These are phyloP conservation scores for Melanopsichium pennsylvanicum DNA, from an alignment of 1,284 basidiomycete genomes.

Conservation along the genomic window DNA sequence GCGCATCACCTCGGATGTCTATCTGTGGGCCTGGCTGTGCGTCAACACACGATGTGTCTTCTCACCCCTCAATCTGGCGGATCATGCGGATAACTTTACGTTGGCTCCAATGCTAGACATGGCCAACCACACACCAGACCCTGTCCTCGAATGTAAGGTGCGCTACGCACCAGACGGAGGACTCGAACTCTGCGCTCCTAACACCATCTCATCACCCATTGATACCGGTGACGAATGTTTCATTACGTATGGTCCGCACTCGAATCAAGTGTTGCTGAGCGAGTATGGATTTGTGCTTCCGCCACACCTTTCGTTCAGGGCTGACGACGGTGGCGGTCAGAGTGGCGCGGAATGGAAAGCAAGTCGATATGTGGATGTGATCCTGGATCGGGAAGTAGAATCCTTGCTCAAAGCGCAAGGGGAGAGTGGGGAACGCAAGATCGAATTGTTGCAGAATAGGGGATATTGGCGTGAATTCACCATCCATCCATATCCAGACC, in stretches of 20 bases:
- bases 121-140: slow-evolving; percentile 60
- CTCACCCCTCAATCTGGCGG: slow-evolving; percentile 42
- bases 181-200: slow-evolving; percentile 48
- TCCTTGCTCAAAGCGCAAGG: slow-evolving; percentile 24
- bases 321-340: not conserved
- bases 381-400: slow-evolving; percentile 42
- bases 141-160: slow-evolving; percentile 47
- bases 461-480: slow-evolving; percentile 62
- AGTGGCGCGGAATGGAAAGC: slow-evolving; percentile 24
- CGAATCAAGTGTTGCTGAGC: slow-evolving; percentile 48
- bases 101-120: slow-evolving; percentile 62
- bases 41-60: slow-evolving; percentile 62
- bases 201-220: no score
- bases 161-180: slow-evolving; percentile 32
- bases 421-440: slow-evolving; percentile 34
- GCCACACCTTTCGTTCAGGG: not conserved
- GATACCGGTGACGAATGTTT: no score
- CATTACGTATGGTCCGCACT: slow-evolving; percentile 61
- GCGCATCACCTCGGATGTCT: slow-evolving; percentile 7
- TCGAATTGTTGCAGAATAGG: slow-evolving; percentile 46
- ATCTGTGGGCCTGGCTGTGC: slow-evolving; percentile 58
- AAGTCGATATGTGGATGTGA: slow-evolving; percentile 48
- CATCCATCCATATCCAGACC: slow-evolving; percentile 49
- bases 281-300: slow-evolving; percentile 61
- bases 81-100: slow-evolving; percentile 60